phyloP scores from a whole-genome alignment of 441 rosid species.

The Melastoma candidum region DNA sequence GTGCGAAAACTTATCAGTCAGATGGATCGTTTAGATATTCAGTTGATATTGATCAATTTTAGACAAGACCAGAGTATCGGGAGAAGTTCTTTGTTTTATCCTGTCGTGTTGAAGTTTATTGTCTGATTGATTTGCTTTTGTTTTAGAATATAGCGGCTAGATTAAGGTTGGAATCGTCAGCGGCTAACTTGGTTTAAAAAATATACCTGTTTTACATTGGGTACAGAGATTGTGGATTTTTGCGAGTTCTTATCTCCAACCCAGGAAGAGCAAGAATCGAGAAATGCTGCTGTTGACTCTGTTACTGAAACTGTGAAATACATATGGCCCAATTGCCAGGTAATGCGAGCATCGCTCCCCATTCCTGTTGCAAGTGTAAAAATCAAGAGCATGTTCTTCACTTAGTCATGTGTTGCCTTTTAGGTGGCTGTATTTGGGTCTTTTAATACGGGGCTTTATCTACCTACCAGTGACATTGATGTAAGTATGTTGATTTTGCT shows the following conservation, averaged over 20 bases:
- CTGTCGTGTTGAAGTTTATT: too few species aligned
- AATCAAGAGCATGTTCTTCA: neutral
- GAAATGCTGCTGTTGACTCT: constrained; percentile 43
- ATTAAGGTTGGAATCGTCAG: too few species aligned
- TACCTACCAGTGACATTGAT: constrained; percentile 94
- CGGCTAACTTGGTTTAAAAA: neutral
- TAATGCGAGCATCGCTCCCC: constrained; percentile 9
- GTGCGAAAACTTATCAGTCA: too few species aligned
- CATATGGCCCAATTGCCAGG: constrained; percentile 85
- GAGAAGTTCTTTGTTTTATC: too few species aligned
- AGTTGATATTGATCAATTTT: too few species aligned
- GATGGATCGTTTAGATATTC: too few species aligned
- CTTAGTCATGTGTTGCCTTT: constrained; percentile 13
- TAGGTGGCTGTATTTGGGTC: constrained; percentile 90
- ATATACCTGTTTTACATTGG: constrained; percentile 2
- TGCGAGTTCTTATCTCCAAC: constrained; percentile 81
- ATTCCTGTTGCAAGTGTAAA: neutral
- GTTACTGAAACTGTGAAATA: constrained; percentile 63
- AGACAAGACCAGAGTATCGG: too few species aligned
- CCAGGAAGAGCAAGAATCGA: constrained; percentile 51
- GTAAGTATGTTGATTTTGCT: constrained; percentile 34
- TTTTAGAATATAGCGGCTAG: too few species aligned
- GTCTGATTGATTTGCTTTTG: too few species aligned
- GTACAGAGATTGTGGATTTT: constrained; percentile 74
- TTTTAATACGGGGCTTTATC: constrained; percentile 72